These are phyloP conservation scores for Rhizopogon roseolus DNA, from an alignment of 768 basidiomycete species.

Conservation along the genomic window DNA sequence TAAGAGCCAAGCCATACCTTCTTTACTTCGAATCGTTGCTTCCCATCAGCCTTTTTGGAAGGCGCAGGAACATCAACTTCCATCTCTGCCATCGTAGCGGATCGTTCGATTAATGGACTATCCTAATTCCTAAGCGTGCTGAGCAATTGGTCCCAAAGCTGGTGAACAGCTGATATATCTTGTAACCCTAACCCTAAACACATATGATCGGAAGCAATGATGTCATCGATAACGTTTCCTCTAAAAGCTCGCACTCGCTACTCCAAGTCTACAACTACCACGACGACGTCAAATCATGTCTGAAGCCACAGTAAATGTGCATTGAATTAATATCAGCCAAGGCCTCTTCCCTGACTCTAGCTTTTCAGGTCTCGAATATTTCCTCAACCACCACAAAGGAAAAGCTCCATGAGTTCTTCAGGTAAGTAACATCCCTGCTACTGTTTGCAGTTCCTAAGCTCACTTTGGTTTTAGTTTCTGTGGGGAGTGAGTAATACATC, in stretches of 20 bases:
- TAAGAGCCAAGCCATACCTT: slow-evolving; percentile 55
- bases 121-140: too few species aligned
- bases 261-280: not conserved
- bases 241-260: too few species aligned
- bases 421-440: slow-evolving; percentile 51
- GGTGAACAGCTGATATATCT: too few species aligned
- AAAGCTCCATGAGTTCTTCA: slow-evolving; percentile 77
- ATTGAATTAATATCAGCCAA: slow-evolving; percentile 25
- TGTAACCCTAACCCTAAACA: too few species aligned
- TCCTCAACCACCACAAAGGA: slow-evolving; percentile 58
- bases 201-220: not conserved
- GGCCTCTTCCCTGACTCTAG: not conserved
- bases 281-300: slow-evolving; percentile 16
- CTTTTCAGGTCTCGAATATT: slow-evolving; percentile 64
- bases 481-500: slow-evolving; percentile 53
- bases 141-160: too few species aligned
- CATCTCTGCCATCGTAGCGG: slow-evolving; percentile 49
- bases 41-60: slow-evolving; percentile 41
- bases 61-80: slow-evolving; percentile 56
- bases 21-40: slow-evolving; percentile 96
- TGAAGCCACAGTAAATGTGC: slow-evolving; percentile 17
- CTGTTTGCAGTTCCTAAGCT: slow-evolving; percentile 1
- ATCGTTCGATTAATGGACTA: too few species aligned
- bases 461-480: slow-evolving; percentile 58
- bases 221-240: not conserved